Percentiles rank a stretch among this genome's conserved stretches.
Evolutionary conservation across 257 asterid species (phyloP).

Genomic region (Ilex asprella): DNA sequence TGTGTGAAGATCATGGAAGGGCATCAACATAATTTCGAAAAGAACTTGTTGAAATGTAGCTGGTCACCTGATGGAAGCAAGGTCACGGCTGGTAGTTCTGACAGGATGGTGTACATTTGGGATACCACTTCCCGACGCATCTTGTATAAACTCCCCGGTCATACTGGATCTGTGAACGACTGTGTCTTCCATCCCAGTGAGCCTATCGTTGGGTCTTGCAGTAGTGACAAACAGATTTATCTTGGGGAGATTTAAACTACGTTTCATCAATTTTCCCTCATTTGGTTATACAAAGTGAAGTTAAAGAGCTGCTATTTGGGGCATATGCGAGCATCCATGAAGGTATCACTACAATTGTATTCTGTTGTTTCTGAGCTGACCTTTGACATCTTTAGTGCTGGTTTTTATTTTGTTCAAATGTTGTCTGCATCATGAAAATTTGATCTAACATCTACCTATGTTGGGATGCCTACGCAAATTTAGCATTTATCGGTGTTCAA

Average conservation of each 20-base stretch:
- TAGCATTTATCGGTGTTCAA: no score
- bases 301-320: no score
- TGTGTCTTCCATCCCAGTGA: conserved; percentile 80
- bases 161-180: conserved; percentile 87
- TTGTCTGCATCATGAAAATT: no score
- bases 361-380: no score
- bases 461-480: no score
- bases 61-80: conserved; percentile 99
- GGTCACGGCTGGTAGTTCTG: conserved; percentile 95
- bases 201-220: conserved; percentile 85
- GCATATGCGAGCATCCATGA: no score
- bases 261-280: no score
- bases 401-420: no score
- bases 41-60: conserved; percentile 84
- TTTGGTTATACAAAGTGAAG: no score
- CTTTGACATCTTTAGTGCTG: no score
- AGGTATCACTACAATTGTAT: no score
- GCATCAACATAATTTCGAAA: conserved; percentile 95
- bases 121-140: conserved; percentile 87
- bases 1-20: conserved; percentile 95
- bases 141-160: conserved; percentile 93
- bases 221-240: conserved; percentile 94
- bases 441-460: no score
- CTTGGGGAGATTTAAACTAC: conserved; percentile 70
- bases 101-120: conserved; percentile 91